These are phyloP conservation scores for Talaromyces sp. DNA, from an alignment of 2,329 filamentous ascomycete genomes.

Conservation along the genomic window DNA sequence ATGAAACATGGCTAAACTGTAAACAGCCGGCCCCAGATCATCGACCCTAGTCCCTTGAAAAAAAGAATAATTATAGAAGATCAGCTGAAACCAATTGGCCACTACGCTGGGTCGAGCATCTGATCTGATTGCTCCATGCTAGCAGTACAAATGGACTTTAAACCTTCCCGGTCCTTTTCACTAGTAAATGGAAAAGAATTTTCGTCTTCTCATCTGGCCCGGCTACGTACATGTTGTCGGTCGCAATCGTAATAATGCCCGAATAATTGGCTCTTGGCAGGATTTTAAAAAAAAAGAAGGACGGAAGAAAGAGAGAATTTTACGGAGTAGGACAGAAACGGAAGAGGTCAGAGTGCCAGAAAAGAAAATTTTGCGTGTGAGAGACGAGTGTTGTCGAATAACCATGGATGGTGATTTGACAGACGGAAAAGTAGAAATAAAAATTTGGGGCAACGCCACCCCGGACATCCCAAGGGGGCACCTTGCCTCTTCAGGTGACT, in stretches of 20 bases:
- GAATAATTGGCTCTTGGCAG: slow-evolving; percentile 1
- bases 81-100: not conserved
- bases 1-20: not conserved
- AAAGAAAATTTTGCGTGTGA: not conserved
- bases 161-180: too few species aligned
- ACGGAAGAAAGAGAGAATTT: not conserved
- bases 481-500: slow-evolving; percentile 13
- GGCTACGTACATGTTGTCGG: not conserved
- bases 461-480: slow-evolving; percentile 5
- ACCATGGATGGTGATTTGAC: not conserved
- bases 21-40: not conserved
- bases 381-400: not conserved
- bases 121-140: not conserved
- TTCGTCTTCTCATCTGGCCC: not conserved
- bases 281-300: not conserved
- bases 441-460: slow-evolving; percentile 10
- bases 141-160: not conserved
- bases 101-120: not conserved
- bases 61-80: not conserved
- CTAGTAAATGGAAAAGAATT: not conserved
- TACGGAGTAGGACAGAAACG: slow-evolving; percentile 1
- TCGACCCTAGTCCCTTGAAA: not conserved
- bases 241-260: not conserved
- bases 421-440: not conserved
- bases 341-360: not conserved